Conservation (phyloP, 306 rosid species). For the Citrullus colocynthis region DNA sequence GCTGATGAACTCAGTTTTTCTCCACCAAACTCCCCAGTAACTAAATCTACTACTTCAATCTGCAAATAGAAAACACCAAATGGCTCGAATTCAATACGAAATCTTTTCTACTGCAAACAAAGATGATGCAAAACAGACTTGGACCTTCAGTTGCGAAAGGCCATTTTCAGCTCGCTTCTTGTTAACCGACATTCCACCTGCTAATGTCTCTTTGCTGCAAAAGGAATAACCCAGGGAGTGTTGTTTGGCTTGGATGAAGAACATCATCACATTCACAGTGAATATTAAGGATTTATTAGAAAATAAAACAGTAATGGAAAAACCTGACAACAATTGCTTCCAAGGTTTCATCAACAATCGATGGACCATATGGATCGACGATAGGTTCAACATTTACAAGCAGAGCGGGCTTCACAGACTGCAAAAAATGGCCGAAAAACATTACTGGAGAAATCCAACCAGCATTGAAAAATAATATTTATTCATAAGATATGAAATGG, state of each 20-base stretch:
- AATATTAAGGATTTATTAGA: slow-evolving; percentile 5
- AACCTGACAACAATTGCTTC: slow-evolving; percentile 93
- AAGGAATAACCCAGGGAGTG: not conserved
- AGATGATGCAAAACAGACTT: not conserved
- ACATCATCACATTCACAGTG: not conserved
- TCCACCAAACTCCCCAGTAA: slow-evolving; percentile 49
- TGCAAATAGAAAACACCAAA: slow-evolving; percentile 27
- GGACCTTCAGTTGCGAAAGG: slow-evolving; percentile 73
- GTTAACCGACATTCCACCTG: slow-evolving; percentile 85
- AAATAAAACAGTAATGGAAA: slow-evolving; percentile 16
- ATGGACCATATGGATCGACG: slow-evolving; percentile 86
- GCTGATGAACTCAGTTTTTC: slow-evolving; percentile 65
- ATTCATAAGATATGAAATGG: not conserved
- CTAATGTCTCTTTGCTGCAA: slow-evolving; percentile 81
- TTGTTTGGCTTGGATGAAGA: not conserved
- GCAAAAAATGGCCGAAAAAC: not conserved
- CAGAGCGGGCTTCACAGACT: slow-evolving; percentile 79
- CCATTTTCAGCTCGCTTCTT: slow-evolving; percentile 68
- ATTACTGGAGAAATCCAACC: not conserved
- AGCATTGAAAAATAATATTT: not conserved
- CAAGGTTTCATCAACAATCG: slow-evolving; percentile 66
- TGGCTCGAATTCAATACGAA: not conserved
- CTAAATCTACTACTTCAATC: slow-evolving; percentile 89
- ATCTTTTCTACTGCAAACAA: not conserved
- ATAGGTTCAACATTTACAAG: slow-evolving; percentile 72